A percentile compares a stretch with the other conserved stretches of the same genome.
These are phyloP conservation scores for Eremothecium cymbalariae DNA, from an alignment of 1,139 yeast genomes.

Conservation along the genomic window DNA sequence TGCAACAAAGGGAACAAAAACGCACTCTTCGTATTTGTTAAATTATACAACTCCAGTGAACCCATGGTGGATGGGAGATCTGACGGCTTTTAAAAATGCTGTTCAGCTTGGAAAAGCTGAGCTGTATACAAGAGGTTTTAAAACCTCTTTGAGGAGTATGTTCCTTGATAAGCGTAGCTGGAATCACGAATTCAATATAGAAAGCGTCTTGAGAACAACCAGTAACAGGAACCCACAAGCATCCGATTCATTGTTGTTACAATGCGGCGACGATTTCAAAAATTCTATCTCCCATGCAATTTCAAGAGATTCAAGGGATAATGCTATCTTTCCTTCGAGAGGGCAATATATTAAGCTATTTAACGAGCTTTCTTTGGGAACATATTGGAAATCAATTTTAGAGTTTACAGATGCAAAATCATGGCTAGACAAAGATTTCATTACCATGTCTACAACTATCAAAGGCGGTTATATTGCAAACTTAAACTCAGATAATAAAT, in stretches of 20 bases:
- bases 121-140: slow-evolving; percentile 14
- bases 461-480: slow-evolving; percentile 48
- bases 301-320: slow-evolving; percentile 51
- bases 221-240: slow-evolving; percentile 33
- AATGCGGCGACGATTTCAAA: slow-evolving; percentile 56
- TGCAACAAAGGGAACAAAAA: slow-evolving; percentile 73
- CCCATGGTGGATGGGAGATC: slow-evolving; percentile 38
- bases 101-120: slow-evolving; percentile 53
- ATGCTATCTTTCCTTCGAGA: slow-evolving; percentile 43
- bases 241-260: slow-evolving; percentile 31
- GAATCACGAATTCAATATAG: slow-evolving; percentile 57
- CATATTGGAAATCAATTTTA: slow-evolving; percentile 31
- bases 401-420: slow-evolving; percentile 42
- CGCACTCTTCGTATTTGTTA: slow-evolving; percentile 61
- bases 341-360: slow-evolving; percentile 51
- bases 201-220: slow-evolving; percentile 56
- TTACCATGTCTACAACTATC: slow-evolving; percentile 38
- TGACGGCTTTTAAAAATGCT: slow-evolving; percentile 48
- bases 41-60: slow-evolving; percentile 53
- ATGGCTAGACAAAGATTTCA: slow-evolving; percentile 21
- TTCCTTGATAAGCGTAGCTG: slow-evolving; percentile 17
- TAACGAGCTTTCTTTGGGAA: slow-evolving; percentile 41
- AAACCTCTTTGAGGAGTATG: slow-evolving; percentile 14
- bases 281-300: slow-evolving; percentile 47
- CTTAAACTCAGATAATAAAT: slow-evolving; percentile 22